phyloP scores from a whole-genome alignment of 2,329 filamentous ascomycete genomes.

The Hypomyces rosellus region DNA sequence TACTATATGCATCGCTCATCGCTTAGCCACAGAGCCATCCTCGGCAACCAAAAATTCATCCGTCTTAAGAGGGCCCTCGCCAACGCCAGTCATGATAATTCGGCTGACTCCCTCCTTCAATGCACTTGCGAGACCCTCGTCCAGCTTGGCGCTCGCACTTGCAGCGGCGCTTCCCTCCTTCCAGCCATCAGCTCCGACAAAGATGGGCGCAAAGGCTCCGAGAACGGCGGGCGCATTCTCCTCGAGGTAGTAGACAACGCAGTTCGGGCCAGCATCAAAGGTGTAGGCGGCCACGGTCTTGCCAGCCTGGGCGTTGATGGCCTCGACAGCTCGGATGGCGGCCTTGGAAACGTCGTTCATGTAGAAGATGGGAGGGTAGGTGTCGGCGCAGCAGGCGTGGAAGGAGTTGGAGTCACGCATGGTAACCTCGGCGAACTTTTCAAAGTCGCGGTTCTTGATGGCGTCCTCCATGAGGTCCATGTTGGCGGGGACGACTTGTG shows the following conservation, averaged over 20 bases:
- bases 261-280: conserved; percentile 95
- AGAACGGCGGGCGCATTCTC: conserved; percentile 67
- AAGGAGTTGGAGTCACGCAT: conserved; percentile 98
- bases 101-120: conserved; percentile 77
- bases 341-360: conserved; percentile 90
- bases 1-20: conserved; percentile 12
- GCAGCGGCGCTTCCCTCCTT: conserved; percentile 51
- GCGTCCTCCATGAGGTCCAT: conserved; percentile 85
- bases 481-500: conserved; percentile 69
- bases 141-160: conserved; percentile 50
- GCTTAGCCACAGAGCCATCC: conserved; percentile 46
- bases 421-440: conserved; percentile 78
- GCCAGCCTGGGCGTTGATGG: conserved; percentile 75
- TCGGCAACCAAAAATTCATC: conserved; percentile 69
- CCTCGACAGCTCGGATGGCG: conserved; percentile 81
- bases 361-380: conserved; percentile 96
- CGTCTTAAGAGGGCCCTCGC: conserved; percentile 78
- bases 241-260: conserved; percentile 90
- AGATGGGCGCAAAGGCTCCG: conserved; percentile 66
- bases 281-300: conserved; percentile 87
- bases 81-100: conserved; percentile 86
- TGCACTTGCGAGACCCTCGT: conserved; percentile 57
- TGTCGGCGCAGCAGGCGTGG: conserved; percentile 91
- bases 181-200: conserved; percentile 65
- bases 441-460: conserved; percentile 72